Percentiles rank a stretch among this genome's conserved stretches.
Evolutionary conservation across 805 yeast genomes (phyloP).

Genomic region (Limtongozyma cylindracea): DNA sequence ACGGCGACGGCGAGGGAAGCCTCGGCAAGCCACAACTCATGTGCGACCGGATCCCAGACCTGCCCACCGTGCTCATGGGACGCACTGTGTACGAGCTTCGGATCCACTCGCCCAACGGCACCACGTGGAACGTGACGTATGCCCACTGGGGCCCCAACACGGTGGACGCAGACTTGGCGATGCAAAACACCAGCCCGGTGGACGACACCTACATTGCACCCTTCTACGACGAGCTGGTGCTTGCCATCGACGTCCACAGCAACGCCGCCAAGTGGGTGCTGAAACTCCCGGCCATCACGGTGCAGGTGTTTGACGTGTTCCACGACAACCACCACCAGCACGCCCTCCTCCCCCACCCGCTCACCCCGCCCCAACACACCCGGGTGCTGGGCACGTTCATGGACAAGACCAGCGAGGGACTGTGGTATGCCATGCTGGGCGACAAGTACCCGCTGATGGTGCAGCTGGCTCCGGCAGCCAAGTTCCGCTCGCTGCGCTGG

Average conservation of each 20-base stretch:
- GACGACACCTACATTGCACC: conserved; percentile 71
- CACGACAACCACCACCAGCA: conserved; percentile 8
- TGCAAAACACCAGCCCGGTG: conserved; percentile 22
- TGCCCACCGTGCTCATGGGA: conserved; percentile 23
- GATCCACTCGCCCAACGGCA: conserved; percentile 36
- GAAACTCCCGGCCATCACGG: conserved; percentile 43
- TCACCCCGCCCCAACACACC: conserved; percentile 13
- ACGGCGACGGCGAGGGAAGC: conserved; percentile 24
- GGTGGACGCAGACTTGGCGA: conserved; percentile 32
- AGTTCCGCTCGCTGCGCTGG: no score
- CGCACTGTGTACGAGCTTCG: conserved; percentile 46
- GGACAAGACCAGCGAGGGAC: conserved; percentile 36
- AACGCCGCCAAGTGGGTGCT: conserved; percentile 65
- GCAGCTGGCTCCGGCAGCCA: conserved; percentile 51
- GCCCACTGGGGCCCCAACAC: conserved; percentile 86
- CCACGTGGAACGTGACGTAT: conserved; percentile 66
- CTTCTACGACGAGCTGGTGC: conserved; percentile 50
- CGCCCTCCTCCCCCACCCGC: conserved; percentile 46
- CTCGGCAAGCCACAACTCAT: no score
- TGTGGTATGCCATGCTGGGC: conserved; percentile 78
- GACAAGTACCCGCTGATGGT: conserved; percentile 59
- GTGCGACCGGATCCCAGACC: no score
- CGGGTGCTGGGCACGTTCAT: conserved; percentile 17
- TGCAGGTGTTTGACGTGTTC: conserved; percentile 60
- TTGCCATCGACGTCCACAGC: conserved; percentile 48